Evolutionary conservation across 2,329 filamentous ascomycete genomes (phyloP), one percentile per base, ranked within the genome.

Genomic region (Colletotrichum cordylinicola): DNA sequence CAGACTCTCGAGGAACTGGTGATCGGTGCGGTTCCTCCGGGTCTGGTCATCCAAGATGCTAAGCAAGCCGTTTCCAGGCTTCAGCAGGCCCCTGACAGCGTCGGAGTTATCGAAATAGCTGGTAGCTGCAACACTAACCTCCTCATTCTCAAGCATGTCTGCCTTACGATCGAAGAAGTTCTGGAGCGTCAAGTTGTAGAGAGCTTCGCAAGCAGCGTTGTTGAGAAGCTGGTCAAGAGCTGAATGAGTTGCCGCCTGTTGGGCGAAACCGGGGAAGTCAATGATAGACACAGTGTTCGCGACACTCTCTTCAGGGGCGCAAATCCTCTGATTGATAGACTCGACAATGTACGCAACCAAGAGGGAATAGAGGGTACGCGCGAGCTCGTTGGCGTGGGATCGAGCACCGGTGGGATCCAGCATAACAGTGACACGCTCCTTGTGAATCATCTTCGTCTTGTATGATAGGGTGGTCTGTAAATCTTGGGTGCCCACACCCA

Each of bases 91-190:
- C 81, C 94, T 95, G 76, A 98, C 96, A 12, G 96, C 96, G 83
- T 98, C 97, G 0, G 95, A 96, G 84, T 98, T 99, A 85, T 99
- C 97, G 80, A 98, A 99, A 85, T 98, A 99, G 86, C 95, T 98
- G 0, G 96, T 98, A 1, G 96, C 93, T 3, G 96, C 91, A 4
- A 99, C 95, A 37, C 90, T 92, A 43, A 99, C 95, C 83, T 99
- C 97, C 83, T 99, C 97, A 2, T 94, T 96, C 82, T 99, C 97
- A 27, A 99, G 90, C 86, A 98, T 92, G 77, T 98, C 96, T 1
- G 96, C 96, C 84, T 97, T 98, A 79, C 94, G 93, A 82, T 98
- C 96, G 83, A 98, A 99, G 86, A 99, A 98, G 84, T 94, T 98
- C 82, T 98, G 96, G 29, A 98, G 89, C 39, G 96, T 96, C 80